Evolutionary conservation across 208 protist species (phyloP).

Genomic region (Crithidia mellificae): DNA sequence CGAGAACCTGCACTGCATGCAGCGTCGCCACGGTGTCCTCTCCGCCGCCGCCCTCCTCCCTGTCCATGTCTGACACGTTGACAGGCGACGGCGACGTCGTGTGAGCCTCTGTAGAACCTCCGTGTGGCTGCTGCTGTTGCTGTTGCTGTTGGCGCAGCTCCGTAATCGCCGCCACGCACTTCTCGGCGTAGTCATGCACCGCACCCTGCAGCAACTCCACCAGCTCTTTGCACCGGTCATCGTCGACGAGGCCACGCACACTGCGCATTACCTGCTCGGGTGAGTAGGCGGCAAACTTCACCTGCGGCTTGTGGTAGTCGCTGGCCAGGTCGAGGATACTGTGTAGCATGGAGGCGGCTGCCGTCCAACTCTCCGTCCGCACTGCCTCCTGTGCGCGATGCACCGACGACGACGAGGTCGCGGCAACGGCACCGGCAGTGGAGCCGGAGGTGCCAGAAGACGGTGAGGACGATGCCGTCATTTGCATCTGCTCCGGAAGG

Average conservation of each 20-base stretch:
- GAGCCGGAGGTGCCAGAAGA: not conserved
- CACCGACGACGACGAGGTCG: constrained; percentile 2
- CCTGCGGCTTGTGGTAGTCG: constrained; percentile 20
- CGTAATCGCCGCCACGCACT: constrained; percentile 15
- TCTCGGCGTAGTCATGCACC: constrained; percentile 30
- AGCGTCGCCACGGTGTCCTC: constrained; percentile 13
- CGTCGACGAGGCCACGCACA: constrained; percentile 56
- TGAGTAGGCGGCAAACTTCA: constrained; percentile 45
- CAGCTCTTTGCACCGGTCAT: constrained; percentile 23
- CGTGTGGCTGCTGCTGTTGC: not conserved
- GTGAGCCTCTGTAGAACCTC: not conserved
- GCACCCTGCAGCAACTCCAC: constrained; percentile 36
- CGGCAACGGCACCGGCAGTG: not conserved
- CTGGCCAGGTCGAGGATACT: constrained; percentile 29
- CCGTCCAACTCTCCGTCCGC: constrained; percentile 10
- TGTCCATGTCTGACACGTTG: not conserved
- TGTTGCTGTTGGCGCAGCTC: no score
- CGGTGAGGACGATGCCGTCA: not conserved
- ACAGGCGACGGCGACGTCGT: not conserved
- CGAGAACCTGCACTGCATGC: constrained; percentile 27
- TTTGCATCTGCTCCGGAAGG: constrained; percentile 20
- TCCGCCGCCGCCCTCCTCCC: not conserved
- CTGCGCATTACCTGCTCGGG: constrained; percentile 51
- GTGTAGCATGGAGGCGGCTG: constrained; percentile 44
- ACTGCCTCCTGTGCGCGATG: constrained; percentile 3